Base-by-base conservation (phyloP, 495 filamentous ascomycete genomes). In the Halenospora varia region DNA sequence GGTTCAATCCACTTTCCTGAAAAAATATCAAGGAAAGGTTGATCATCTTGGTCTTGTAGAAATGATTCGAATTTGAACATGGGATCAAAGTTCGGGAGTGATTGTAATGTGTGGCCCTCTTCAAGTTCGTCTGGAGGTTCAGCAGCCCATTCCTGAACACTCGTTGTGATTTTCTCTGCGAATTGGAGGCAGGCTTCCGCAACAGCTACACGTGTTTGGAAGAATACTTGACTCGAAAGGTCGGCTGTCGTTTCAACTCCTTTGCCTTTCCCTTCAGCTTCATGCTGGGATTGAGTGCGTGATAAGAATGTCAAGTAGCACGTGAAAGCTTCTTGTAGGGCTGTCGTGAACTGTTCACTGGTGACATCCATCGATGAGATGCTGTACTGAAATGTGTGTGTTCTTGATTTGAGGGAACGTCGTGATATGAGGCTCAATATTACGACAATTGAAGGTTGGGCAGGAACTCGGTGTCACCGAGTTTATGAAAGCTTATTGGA, bases 361-460 rank as follows among this genome's bases (percentile, higher is more conserved):
- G n/a, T 25, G 25, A 54, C n/a, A 42, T 59, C 57, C 57, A 59
- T 59, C 13, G 49, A 39, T 58, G 26, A 48, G 41, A 59, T 20
- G 35, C 11, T 35, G 42, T 13, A 35, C 4, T 35, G 29, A 35
- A 35, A 35, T 35, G 29, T 35, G 29, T 35, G 13, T 6, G 29
- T 4, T 35, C 29, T 4, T 35, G 29, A 35, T 35, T 35, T 35
- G 29, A 35, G 29, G 29, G 6, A n/a, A n/a, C n/a, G n/a, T n/a
- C n/a, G n/a, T n/a, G n/a, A 6, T 13, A 35, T 6, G 29, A 4
- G 6, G 29, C 29, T 35, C 6, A 13, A 35, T 13, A 6, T 35
- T 4, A 13, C 6, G 29, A 35, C 29, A 35, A 6, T 35, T 35
- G 29, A 35, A 35, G 29, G 29, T 35, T 35, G 29, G 29, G 29